Conservation (phyloP, 352 stramenopile species). For the Thalassiosira allenii region DNA sequence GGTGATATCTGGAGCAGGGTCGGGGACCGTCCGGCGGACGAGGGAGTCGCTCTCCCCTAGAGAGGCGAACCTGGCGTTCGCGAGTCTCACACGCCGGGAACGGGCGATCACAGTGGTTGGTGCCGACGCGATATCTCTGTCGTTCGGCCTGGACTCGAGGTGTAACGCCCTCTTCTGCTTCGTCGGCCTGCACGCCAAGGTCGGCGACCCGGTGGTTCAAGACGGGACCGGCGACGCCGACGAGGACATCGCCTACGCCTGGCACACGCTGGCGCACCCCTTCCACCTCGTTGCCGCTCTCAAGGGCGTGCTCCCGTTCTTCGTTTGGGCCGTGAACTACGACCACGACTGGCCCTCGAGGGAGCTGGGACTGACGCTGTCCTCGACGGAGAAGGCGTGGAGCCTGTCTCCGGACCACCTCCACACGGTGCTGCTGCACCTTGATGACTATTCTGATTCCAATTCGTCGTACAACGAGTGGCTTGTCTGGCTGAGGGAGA, state of each 20-base stretch:
- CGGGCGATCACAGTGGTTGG: constrained; percentile 37
- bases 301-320: constrained; percentile 38
- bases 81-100: constrained; percentile 12
- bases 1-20: constrained; percentile 46
- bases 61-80: constrained; percentile 44
- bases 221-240: not conserved
- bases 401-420: constrained; percentile 39
- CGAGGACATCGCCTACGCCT: constrained; percentile 11
- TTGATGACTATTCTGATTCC: constrained; percentile 53
- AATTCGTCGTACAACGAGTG: constrained; percentile 46
- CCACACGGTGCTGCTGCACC: constrained; percentile 53
- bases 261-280: constrained; percentile 21
- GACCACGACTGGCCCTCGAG: constrained; percentile 44
- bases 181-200: constrained; percentile 41
- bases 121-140: constrained; percentile 28
- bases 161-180: constrained; percentile 37
- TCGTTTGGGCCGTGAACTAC: constrained; percentile 49
- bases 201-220: constrained; percentile 26
- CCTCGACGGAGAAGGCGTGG: constrained; percentile 23
- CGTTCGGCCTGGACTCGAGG: constrained; percentile 36
- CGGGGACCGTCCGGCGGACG: constrained; percentile 25
- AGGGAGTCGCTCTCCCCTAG: constrained; percentile 8
- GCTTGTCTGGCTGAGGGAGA: constrained; percentile 29
- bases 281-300: constrained; percentile 42
- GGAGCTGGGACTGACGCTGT: constrained; percentile 15